Evolutionary conservation across 2,329 filamentous ascomycete genomes (phyloP), one percentile per base, ranked within the genome.

Genomic region (Aspergillus sergii): DNA sequence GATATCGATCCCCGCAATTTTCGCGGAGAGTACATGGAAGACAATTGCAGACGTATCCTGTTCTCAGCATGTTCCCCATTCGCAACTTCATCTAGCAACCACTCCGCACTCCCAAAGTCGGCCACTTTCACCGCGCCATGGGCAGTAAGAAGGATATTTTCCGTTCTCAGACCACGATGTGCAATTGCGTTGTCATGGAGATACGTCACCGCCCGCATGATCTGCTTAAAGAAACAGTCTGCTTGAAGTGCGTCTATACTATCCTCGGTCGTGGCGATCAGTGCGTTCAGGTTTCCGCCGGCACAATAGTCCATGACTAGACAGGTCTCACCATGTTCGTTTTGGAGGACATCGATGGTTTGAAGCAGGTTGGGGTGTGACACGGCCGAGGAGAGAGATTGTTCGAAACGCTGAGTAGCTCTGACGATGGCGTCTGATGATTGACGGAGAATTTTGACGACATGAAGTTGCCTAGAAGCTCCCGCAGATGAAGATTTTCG

Each of bases 121-220:
- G 94, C 93, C 64, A 98, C 94, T 68, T 96, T 95, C 30, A 96
- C 91, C 66, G 93, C 92, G 59, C 92, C 91, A 2, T 88, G 83
- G 1, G 88, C 86, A 66, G 96, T 86, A 63, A 97, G 91, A 0
- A 98, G 84, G 51, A 97, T 95, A 68, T 97, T 97, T 72, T 97
- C 94, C 0, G 94, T 93, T 75, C 97, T 97, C 70, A 98, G 86
- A 72, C 97, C 94, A 55, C 94, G 91, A 76, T 98, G 94, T 0
- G 97, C 94, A 71, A 97, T 93, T 51, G 90, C 91, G 32, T 92
- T 83, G 3, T 88, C 85, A 74, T 97, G 94, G 36, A 98, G 92
- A 73, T 96, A 76, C 1, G 64, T 57, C 5, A 76, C 55, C 0
- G 70, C 75, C 3, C 71, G 68, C 28, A 76, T 61, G 28, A 77